Evolutionary conservation across 192 early-diverging fungal genomes (phyloP).

Genomic region (Martensiomyces pterosporus): DNA sequence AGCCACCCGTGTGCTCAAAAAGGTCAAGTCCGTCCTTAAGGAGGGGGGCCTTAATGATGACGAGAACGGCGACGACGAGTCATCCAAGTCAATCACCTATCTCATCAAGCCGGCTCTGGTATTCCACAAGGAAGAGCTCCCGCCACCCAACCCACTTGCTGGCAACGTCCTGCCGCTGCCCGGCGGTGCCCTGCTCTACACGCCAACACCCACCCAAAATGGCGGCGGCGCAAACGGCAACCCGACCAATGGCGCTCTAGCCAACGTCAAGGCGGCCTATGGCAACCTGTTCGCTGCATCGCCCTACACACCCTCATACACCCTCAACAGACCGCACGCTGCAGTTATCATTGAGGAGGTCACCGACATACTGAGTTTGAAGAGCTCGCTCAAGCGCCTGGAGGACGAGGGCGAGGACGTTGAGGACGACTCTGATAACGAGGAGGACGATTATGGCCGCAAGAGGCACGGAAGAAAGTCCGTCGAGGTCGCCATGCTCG

Average conservation of each 20-base stretch:
- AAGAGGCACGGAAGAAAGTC: constrained; percentile 30
- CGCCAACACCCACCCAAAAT: constrained; percentile 41
- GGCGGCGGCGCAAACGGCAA: constrained; percentile 17
- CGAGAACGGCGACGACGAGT: constrained; percentile 30
- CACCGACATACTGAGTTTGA: constrained; percentile 38
- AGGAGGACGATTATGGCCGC: constrained; percentile 37
- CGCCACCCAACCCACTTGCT: constrained; percentile 41
- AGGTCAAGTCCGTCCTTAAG: constrained; percentile 47
- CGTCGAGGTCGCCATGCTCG: constrained; percentile 29
- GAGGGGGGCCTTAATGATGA: constrained; percentile 43
- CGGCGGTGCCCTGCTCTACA: constrained; percentile 44
- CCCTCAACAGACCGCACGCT: constrained; percentile 44
- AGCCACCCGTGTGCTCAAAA: constrained; percentile 39
- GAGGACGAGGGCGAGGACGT: constrained; percentile 39
- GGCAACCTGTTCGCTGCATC: constrained; percentile 44
- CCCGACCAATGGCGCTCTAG: constrained; percentile 27
- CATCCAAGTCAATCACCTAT: constrained; percentile 34
- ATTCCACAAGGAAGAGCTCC: constrained; percentile 47
- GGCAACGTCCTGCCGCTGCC: constrained; percentile 44
- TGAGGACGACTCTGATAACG: constrained; percentile 14
- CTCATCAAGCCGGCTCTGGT: constrained; percentile 45
- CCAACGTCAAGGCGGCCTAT: constrained; percentile 45
- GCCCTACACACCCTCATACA: constrained; percentile 45
- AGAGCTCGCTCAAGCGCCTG: constrained; percentile 37
- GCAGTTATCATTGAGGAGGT: constrained; percentile 45